A percentile compares a stretch with the other conserved stretches of the same genome.
These are phyloP conservation scores for Agroathelia rolfsii DNA, from an alignment of 1,284 basidiomycete genomes.

Conservation along the genomic window DNA sequence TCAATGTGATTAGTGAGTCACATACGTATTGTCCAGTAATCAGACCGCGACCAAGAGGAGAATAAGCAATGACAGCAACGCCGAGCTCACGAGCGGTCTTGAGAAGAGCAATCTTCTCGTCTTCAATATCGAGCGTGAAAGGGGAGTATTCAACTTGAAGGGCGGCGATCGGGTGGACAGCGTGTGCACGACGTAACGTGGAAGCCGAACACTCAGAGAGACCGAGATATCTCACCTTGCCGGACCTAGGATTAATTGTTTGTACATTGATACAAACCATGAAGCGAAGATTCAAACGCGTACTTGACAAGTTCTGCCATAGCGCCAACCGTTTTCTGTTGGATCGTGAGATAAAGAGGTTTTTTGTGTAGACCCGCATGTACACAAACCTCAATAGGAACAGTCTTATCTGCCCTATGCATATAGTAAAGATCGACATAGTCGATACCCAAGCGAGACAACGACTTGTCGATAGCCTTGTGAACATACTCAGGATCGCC, in stretches of 20 bases:
- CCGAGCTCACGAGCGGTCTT: slow-evolving; percentile 43
- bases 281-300: slow-evolving; percentile 7
- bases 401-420: slow-evolving; percentile 29
- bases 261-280: background rate
- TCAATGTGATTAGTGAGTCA: too few species aligned
- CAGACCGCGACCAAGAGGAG: slow-evolving; percentile 52
- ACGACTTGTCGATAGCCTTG: slow-evolving; percentile 21
- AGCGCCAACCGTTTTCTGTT: slow-evolving; percentile 31
- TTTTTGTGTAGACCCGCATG: slow-evolving; percentile 6
- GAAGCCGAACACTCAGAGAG: slow-evolving; percentile 49
- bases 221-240: slow-evolving; percentile 52
- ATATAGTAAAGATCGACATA: slow-evolving; percentile 26
- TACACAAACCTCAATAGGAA: slow-evolving; percentile 33
- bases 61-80: slow-evolving; percentile 47
- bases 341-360: background rate
- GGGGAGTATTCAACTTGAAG: slow-evolving; percentile 60
- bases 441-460: slow-evolving; percentile 25
- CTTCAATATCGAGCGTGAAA: slow-evolving; percentile 45
- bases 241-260: slow-evolving; percentile 24
- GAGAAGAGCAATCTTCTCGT: slow-evolving; percentile 34
- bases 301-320: slow-evolving; percentile 49
- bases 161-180: slow-evolving; percentile 49
- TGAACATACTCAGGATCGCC: slow-evolving; percentile 17
- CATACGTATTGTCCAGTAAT: slow-evolving; percentile 44
- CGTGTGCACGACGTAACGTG: slow-evolving; percentile 54